Conservation (phyloP, 2,329 filamentous ascomycete genomes). For the Elsinoe perseae region DNA sequence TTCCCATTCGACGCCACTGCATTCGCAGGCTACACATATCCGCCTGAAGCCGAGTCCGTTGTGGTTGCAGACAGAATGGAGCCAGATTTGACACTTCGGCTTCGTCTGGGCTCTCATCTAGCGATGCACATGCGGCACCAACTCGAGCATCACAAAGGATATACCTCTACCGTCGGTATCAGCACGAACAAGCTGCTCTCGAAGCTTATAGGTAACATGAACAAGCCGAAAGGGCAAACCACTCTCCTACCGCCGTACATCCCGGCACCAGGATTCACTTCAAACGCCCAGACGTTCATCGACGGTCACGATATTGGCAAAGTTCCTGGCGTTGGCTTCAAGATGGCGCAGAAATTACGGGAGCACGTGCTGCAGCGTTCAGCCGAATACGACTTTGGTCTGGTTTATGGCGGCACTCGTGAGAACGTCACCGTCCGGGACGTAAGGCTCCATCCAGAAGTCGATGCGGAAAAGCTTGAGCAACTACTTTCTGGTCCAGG, state of each 20-base stretch:
- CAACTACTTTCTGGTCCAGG: conserved; percentile 63
- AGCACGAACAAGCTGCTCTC: conserved; percentile 79
- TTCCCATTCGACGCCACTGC: conserved; percentile 68
- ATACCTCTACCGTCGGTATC: conserved; percentile 80
- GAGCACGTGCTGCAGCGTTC: conserved; percentile 48
- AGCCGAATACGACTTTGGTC: conserved; percentile 36
- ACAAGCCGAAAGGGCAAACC: conserved; percentile 86
- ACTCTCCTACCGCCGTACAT: conserved; percentile 63
- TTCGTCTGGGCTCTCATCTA: conserved; percentile 74
- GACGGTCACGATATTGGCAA: conserved; percentile 68
- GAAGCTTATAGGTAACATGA: conserved; percentile 73
- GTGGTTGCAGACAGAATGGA: conserved; percentile 11
- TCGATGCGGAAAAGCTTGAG: conserved; percentile 60
- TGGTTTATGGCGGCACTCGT: conserved; percentile 44
- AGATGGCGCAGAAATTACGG: conserved; percentile 61
- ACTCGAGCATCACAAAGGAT: conserved; percentile 69
- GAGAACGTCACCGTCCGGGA: conserved; percentile 57
- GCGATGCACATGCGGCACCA: conserved; percentile 64
- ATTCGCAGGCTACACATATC: conserved; percentile 58
- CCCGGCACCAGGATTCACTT: conserved; percentile 18
- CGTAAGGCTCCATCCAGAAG: conserved; percentile 54
- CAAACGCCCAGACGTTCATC: conserved; percentile 56
- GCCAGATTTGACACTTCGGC: conserved; percentile 40
- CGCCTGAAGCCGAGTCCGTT: conserved; percentile 22
- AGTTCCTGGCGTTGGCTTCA: conserved; percentile 79